phyloP scores from a whole-genome alignment of 176 grass and related monocot species.

The Tillandsia leiboldiana region DNA sequence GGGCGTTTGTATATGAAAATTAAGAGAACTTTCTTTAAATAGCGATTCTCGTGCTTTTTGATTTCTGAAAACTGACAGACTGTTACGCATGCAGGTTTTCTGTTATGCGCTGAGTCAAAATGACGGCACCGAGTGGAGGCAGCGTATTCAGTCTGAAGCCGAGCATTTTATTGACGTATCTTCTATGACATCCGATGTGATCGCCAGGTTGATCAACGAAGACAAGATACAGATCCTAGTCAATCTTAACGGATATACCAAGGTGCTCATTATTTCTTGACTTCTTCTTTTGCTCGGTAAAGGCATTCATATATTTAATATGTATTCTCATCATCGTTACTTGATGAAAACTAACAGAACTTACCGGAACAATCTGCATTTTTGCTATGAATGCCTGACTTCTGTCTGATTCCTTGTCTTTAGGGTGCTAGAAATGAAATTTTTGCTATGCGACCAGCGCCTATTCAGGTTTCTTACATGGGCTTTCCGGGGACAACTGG shows the following conservation, averaged over 20 bases:
- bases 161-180: constrained; percentile 82
- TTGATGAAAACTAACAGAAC: too few relatives aligned
- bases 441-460: constrained; percentile 70
- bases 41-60: neutral
- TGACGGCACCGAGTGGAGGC: constrained; percentile 83
- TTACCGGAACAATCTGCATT: neutral
- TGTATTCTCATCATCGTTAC: too few relatives aligned
- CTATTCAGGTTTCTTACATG: constrained; percentile 89
- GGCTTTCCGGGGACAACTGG: constrained; percentile 81
- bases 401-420: constrained; percentile 11
- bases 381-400: neutral
- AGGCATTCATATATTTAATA: neutral
- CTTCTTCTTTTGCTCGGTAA: neutral
- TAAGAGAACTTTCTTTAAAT: too few relatives aligned
- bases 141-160: constrained; percentile 77
- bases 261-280: constrained; percentile 32
- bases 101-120: constrained; percentile 92
- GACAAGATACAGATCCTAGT: constrained; percentile 82
- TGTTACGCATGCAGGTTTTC: constrained; percentile 39
- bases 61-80: neutral
- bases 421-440: constrained; percentile 90
- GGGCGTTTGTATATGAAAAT: too few relatives aligned
- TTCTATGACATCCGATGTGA: constrained; percentile 71
- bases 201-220: constrained; percentile 68
- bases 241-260: constrained; percentile 93